Percentiles rank a stretch among this genome's conserved stretches.
These are phyloP conservation scores for Trichoderma brevicompactum DNA, from an alignment of 2,329 filamentous ascomycete genomes.

Conservation along the genomic window DNA sequence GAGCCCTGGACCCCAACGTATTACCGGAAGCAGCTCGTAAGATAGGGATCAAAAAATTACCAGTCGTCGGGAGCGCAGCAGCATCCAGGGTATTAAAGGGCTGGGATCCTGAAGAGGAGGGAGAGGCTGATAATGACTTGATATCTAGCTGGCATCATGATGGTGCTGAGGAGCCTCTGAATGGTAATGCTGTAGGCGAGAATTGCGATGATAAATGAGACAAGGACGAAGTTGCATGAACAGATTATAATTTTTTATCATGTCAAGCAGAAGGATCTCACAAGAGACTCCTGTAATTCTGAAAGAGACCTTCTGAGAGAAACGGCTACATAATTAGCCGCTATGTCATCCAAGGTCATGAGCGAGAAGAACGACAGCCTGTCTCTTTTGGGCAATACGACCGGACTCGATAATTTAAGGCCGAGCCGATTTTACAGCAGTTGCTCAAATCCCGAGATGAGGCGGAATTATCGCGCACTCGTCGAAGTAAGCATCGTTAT, in stretches of 20 bases:
- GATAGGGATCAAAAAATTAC: conserved; percentile 44
- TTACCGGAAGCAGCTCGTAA: conserved; percentile 43
- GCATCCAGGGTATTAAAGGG: conserved; percentile 44
- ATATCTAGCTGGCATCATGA: conserved; percentile 44
- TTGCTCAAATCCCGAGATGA: not conserved
- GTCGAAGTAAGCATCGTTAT: not conserved
- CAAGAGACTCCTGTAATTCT: not conserved
- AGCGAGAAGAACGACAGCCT: not conserved
- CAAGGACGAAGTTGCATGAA: not conserved
- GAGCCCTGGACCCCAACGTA: conserved; percentile 53
- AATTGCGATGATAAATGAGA: not conserved
- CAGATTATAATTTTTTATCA: not conserved
- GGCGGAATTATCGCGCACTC: not conserved
- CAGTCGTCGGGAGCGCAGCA: conserved; percentile 47
- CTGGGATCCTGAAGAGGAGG: conserved; percentile 44
- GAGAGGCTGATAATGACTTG: conserved; percentile 50
- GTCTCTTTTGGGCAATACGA: not conserved
- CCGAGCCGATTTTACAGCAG: not conserved
- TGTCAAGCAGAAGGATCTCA: too few species aligned
- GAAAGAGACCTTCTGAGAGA: not conserved
- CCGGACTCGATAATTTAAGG: not conserved
- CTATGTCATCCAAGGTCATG: not conserved
- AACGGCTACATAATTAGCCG: conserved; percentile 6
- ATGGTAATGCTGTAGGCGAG: not conserved
- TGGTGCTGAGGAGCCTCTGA: not conserved